Percentiles rank a stretch among this genome's conserved stretches.
phyloP scores from a whole-genome alignment of 2,329 filamentous ascomycete species.

The Trichophaea hybrida region DNA sequence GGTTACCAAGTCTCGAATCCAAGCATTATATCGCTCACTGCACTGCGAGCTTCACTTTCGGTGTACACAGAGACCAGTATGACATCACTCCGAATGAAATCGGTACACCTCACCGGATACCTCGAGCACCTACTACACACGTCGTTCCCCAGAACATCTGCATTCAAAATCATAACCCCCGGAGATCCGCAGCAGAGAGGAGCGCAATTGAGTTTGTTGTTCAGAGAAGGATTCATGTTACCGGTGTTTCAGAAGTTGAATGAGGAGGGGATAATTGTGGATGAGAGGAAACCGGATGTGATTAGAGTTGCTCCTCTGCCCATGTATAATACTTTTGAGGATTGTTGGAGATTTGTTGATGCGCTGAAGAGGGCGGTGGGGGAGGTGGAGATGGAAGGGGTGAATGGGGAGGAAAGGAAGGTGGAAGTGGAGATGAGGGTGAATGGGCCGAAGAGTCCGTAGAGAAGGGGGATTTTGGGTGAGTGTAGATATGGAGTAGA shows the following conservation, averaged over 20 bases:
- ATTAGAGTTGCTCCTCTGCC: slow-evolving; percentile 72
- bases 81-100: slow-evolving; percentile 52
- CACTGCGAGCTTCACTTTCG: slow-evolving; percentile 56
- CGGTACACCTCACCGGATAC: slow-evolving; percentile 59
- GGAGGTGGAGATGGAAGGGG: not conserved
- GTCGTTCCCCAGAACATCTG: slow-evolving; percentile 25
- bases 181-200: slow-evolving; percentile 52
- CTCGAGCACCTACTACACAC: slow-evolving; percentile 50
- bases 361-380: slow-evolving; percentile 29
- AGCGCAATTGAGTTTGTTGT: slow-evolving; percentile 61
- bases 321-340: slow-evolving; percentile 66
- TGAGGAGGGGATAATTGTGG: slow-evolving; percentile 56
- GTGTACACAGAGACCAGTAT: slow-evolving; percentile 62
- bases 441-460: slow-evolving; percentile 11
- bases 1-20: slow-evolving; percentile 82
- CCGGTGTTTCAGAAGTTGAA: slow-evolving; percentile 48
- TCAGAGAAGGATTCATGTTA: slow-evolving; percentile 57
- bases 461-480: not conserved
- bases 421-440: not conserved
- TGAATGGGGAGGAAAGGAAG: not conserved
- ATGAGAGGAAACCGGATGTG: slow-evolving; percentile 75
- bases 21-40: slow-evolving; percentile 60
- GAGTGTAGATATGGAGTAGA: too few species aligned
- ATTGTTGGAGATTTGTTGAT: slow-evolving; percentile 50
- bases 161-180: slow-evolving; percentile 56